phyloP scores from a whole-genome alignment of 2,329 filamentous ascomycete species.

The Xylariales sp. region DNA sequence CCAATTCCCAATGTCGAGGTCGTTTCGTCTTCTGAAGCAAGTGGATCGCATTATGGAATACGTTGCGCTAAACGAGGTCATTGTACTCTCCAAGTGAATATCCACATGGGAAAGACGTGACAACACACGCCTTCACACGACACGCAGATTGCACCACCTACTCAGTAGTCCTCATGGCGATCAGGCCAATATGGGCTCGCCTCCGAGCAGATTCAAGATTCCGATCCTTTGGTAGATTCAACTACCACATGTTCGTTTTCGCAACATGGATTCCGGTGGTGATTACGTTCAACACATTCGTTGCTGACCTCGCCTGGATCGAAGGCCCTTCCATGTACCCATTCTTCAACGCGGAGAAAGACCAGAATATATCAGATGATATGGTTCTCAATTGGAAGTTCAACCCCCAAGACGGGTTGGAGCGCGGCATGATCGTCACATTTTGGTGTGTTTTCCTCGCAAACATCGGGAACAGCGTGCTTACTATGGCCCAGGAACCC shows the following conservation, averaged over 20 bases:
- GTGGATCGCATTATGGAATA: too few species aligned
- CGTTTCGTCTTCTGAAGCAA: too few species aligned
- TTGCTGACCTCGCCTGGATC: slow-evolving; percentile 54
- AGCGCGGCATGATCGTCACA: slow-evolving; percentile 71
- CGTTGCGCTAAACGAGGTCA: too few species aligned
- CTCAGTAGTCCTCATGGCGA: slow-evolving; percentile 34
- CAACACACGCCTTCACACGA: too few species aligned
- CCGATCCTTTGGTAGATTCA: slow-evolving; percentile 28
- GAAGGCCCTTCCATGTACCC: slow-evolving; percentile 71
- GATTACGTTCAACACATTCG: slow-evolving; percentile 56
- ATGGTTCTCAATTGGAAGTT: slow-evolving; percentile 56
- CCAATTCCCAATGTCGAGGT: too few species aligned
- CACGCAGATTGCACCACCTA: too few species aligned
- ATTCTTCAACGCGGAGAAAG: slow-evolving; percentile 63
- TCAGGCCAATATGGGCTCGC: slow-evolving; percentile 32
- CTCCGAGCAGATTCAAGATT: background rate
- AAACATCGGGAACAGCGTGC: too few species aligned
- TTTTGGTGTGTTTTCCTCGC: slow-evolving; percentile 46
- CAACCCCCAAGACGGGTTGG: slow-evolving; percentile 51
- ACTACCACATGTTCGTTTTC: slow-evolving; percentile 45
- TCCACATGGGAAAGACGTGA: too few species aligned
- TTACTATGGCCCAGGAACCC: slow-evolving; percentile 56
- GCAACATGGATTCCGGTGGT: slow-evolving; percentile 59
- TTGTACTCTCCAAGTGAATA: too few species aligned
- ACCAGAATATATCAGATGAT: slow-evolving; percentile 50